Percentiles rank a stretch among this genome's conserved stretches.
These are phyloP conservation scores for Tetracladium setigerum DNA, from an alignment of 495 filamentous ascomycete genomes.

Conservation along the genomic window DNA sequence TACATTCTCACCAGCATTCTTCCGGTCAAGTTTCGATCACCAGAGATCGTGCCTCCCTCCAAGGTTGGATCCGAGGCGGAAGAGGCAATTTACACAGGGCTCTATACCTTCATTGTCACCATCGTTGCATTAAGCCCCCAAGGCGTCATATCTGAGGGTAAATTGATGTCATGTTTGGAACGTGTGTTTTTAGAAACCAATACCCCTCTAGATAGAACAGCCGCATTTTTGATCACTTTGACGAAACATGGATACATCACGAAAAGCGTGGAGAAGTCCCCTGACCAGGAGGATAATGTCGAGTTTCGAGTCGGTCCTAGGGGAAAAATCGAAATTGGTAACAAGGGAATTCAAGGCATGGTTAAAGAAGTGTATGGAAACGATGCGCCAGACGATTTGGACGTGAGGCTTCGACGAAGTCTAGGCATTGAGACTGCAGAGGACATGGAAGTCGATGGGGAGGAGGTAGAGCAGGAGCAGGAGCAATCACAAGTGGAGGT, in stretches of 20 bases:
- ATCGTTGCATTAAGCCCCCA: conserved; percentile 63
- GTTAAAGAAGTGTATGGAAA: conserved; percentile 52
- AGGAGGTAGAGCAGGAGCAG: conserved; percentile 20
- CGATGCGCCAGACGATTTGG: conserved; percentile 39
- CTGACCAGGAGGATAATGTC: conserved; percentile 59
- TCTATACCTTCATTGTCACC: conserved; percentile 74
- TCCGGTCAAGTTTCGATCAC: conserved; percentile 52
- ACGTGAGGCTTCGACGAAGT: conserved; percentile 44
- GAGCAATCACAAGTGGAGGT: conserved; percentile 18
- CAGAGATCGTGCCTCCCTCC: conserved; percentile 61
- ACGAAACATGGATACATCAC: conserved; percentile 76
- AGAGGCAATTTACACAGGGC: conserved; percentile 70
- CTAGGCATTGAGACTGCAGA: conserved; percentile 34
- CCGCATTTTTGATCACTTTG: conserved; percentile 66
- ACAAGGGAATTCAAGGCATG: conserved; percentile 60
- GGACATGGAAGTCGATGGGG: conserved; percentile 28
- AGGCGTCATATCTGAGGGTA: conserved; percentile 63
- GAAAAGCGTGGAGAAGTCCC: conserved; percentile 56
- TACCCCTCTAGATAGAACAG: conserved; percentile 70
- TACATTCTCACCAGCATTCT: conserved; percentile 72
- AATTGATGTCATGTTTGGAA: conserved; percentile 62
- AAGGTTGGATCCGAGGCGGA: conserved; percentile 50
- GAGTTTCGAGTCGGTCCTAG: conserved; percentile 76
- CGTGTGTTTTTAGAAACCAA: conserved; percentile 70
- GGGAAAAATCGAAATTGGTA: conserved; percentile 79